phyloP scores from a whole-genome alignment of 2,329 filamentous ascomycete species.

The Drechslerella coelobrocha region DNA sequence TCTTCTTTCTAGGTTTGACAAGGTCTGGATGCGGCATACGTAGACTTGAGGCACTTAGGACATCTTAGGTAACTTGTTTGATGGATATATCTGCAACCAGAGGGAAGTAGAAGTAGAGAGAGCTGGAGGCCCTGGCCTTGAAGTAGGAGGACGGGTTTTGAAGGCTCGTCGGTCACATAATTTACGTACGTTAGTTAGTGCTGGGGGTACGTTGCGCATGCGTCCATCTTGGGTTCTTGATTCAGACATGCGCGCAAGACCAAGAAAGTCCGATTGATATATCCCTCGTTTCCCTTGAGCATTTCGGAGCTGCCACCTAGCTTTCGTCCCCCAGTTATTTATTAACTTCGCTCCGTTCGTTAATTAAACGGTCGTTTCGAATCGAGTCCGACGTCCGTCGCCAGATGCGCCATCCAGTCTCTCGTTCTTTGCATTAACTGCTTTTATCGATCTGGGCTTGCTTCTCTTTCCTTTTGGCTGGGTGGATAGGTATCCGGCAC shows the following conservation, averaged over 20 bases:
- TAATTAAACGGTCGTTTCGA: slow-evolving; percentile 7
- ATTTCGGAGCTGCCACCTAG: slow-evolving; percentile 23
- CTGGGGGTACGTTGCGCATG: slow-evolving; percentile 6
- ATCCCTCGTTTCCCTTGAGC: slow-evolving; percentile 46
- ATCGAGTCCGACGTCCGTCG: not conserved
- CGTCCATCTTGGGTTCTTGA: slow-evolving; percentile 14
- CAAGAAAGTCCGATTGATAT: slow-evolving; percentile 22
- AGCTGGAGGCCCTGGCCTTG: not conserved
- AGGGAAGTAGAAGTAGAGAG: slow-evolving; percentile 7
- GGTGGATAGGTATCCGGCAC: slow-evolving; percentile 5
- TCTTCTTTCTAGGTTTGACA: slow-evolving; percentile 33
- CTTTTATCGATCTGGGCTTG: not conserved
- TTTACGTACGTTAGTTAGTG: slow-evolving; percentile 4
- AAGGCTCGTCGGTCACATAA: too few relatives aligned
- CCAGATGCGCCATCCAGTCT: too few relatives aligned
- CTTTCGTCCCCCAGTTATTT: slow-evolving; percentile 9
- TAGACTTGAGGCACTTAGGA: slow-evolving; percentile 2
- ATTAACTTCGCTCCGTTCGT: slow-evolving; percentile 27
- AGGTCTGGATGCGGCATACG: slow-evolving; percentile 47
- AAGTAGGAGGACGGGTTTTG: slow-evolving; percentile 32
- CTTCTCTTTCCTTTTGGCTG: not conserved
- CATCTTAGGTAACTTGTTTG: not conserved
- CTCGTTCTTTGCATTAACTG: not conserved
- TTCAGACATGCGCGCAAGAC: slow-evolving; percentile 16
- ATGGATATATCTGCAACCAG: slow-evolving; percentile 16